phyloP scores from a whole-genome alignment of 192 early-diverging fungal species.

The Coemansia sp. region DNA sequence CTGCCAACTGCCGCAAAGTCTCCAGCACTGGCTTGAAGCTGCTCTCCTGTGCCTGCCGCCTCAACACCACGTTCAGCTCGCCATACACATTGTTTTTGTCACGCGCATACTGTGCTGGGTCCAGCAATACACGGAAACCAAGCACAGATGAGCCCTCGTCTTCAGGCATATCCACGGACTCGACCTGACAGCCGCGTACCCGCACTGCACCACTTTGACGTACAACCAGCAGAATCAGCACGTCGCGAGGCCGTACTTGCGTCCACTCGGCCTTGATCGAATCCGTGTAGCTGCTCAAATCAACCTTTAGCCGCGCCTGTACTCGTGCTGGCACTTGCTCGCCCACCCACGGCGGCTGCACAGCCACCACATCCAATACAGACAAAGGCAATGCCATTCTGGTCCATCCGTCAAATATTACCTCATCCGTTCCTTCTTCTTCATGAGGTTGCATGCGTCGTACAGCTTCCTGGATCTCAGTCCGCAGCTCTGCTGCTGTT shows the following conservation, averaged over 20 bases:
- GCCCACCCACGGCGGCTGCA: slow-evolving; percentile 50
- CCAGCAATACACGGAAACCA: slow-evolving; percentile 68
- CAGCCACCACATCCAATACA: slow-evolving; percentile 66
- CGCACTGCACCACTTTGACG: not conserved
- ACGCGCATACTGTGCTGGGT: slow-evolving; percentile 76
- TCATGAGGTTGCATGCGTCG: slow-evolving; percentile 70
- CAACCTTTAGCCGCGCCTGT: slow-evolving; percentile 75
- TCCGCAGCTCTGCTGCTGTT: slow-evolving; percentile 76
- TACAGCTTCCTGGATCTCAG: slow-evolving; percentile 87
- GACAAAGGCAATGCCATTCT: slow-evolving; percentile 82
- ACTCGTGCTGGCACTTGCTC: slow-evolving; percentile 69
- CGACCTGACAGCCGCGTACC: slow-evolving; percentile 85
- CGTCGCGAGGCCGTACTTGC: slow-evolving; percentile 73
- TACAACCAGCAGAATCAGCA: slow-evolving; percentile 67
- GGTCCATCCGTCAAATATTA: slow-evolving; percentile 89
- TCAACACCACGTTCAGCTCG: slow-evolving; percentile 85
- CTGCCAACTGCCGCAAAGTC: slow-evolving; percentile 84
- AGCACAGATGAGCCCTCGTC: slow-evolving; percentile 19
- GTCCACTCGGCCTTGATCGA: slow-evolving; percentile 82
- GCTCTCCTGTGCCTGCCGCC: slow-evolving; percentile 85
- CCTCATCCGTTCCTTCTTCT: slow-evolving; percentile 31
- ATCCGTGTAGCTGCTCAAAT: slow-evolving; percentile 65
- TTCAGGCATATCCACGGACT: slow-evolving; percentile 74
- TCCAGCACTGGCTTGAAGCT: slow-evolving; percentile 93
- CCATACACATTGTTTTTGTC: slow-evolving; percentile 57